Conservation (phyloP, 2,329 filamentous ascomycete species). For the Pseudopyrenochaeta lycopersici region DNA sequence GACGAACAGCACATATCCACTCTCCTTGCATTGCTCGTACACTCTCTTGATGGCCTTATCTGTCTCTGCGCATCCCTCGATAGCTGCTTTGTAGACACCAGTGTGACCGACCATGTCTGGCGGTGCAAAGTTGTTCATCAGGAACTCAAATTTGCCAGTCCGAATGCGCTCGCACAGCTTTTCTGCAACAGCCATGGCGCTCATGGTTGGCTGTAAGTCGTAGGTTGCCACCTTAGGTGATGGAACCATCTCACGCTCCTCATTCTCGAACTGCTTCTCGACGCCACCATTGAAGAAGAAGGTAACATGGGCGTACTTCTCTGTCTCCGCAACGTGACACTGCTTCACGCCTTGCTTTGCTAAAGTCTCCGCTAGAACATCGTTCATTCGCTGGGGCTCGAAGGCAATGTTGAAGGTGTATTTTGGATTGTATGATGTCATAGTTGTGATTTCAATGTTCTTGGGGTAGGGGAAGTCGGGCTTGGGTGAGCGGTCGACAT, state of each 20-base stretch:
- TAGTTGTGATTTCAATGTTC: conserved; percentile 86
- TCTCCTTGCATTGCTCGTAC: conserved; percentile 91
- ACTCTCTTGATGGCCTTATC: conserved; percentile 94
- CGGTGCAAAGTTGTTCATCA: conserved; percentile 99
- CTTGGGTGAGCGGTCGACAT: conserved; percentile 87
- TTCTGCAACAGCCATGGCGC: conserved; percentile 85
- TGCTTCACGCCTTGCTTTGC: conserved; percentile 89
- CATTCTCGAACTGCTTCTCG: conserved; percentile 93
- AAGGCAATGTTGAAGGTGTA: conserved; percentile 94
- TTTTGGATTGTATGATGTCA: conserved; percentile 98
- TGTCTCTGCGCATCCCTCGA: conserved; percentile 83
- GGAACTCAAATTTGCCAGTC: conserved; percentile 88
- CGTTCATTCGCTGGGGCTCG: conserved; percentile 93
- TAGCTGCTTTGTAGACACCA: conserved; percentile 93
- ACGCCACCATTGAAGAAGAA: conserved; percentile 99
- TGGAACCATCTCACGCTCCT: conserved; percentile 91
- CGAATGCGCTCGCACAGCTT: conserved; percentile 88
- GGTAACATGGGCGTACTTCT: conserved; percentile 99
- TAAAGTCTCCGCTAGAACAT: conserved; percentile 97
- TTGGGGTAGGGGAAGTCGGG: conserved; percentile 95
- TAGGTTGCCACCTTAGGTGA: conserved; percentile 97
- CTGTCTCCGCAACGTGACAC: conserved; percentile 96
- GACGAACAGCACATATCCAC: conserved; percentile 92
- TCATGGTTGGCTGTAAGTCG: conserved; percentile 95
- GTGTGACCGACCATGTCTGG: conserved; percentile 99